These are phyloP conservation scores for Artemisia princeps DNA, from an alignment of 140 eudicot species.

Conservation along the genomic window DNA sequence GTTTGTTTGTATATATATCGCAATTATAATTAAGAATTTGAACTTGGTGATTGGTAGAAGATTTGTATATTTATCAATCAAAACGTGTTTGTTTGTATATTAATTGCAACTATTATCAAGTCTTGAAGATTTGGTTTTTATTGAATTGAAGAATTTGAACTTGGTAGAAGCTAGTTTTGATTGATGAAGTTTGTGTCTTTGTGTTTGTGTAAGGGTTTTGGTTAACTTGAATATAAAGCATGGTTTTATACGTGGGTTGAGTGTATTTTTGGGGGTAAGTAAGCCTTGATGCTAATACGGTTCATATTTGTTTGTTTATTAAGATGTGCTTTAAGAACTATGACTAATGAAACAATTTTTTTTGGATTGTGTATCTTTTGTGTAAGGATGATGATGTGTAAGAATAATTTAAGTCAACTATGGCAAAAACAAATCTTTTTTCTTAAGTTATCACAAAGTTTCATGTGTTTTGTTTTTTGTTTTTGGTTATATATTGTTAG, in stretches of 20 bases:
- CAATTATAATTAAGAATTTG: too few species aligned
- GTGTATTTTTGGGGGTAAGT: constrained; percentile 2
- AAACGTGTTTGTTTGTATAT: too few species aligned
- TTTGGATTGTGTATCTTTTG: constrained; percentile 12
- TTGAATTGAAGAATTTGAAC: constrained; percentile 24
- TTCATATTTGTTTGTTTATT: constrained; percentile 2
- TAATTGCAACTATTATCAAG: too few species aligned
- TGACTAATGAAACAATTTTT: neutral
- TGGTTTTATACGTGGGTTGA: constrained; percentile 16
- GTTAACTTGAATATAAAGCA: constrained; percentile 24
- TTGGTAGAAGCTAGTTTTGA: constrained; percentile 8
- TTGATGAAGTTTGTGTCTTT: constrained; percentile 16
- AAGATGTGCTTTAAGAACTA: neutral
- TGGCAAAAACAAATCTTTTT: neutral
- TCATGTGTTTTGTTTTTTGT: constrained; percentile 9
- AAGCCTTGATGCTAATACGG: constrained; percentile 3
- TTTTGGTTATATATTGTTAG: constrained; percentile 8
- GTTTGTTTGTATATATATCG: neutral
- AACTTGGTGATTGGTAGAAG: too few species aligned
- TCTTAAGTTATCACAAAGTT: neutral
- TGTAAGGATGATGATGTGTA: constrained; percentile 1
- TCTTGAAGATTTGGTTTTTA: neutral
- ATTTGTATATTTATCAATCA: too few species aligned
- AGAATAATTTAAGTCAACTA: constrained; percentile 22
- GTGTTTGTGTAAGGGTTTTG: constrained; percentile 18